Conservation (phyloP, 1,139 yeast genomes). For the Tardiomyces digboiensis region DNA sequence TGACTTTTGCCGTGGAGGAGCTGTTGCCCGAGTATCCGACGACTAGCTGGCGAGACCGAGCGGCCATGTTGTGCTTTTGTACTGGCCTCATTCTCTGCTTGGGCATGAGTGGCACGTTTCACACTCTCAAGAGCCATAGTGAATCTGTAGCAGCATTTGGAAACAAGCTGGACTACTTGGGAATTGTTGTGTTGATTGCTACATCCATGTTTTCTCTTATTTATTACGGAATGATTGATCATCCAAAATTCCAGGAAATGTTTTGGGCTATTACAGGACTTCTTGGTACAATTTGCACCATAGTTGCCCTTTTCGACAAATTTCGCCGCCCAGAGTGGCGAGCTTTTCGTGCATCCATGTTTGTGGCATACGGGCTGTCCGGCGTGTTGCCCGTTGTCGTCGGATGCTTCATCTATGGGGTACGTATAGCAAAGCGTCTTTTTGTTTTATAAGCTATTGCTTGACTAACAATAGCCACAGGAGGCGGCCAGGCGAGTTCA, state of each 20-base stretch:
- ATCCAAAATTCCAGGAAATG: conserved; percentile 29
- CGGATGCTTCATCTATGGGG: conserved; percentile 39
- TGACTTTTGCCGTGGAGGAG: conserved; percentile 11
- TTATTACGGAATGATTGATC: conserved; percentile 56
- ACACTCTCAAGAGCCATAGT: conserved; percentile 71
- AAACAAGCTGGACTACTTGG: conserved; percentile 78
- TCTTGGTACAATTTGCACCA: conserved; percentile 55
- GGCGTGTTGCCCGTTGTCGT: conserved; percentile 61
- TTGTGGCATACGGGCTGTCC: conserved; percentile 71
- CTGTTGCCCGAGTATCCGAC: conserved; percentile 34
- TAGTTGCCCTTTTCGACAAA: conserved; percentile 52
- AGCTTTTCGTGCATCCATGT: conserved; percentile 68
- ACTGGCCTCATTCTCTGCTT: conserved; percentile 50
- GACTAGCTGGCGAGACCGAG: conserved; percentile 35
- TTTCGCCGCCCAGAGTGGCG: conserved; percentile 68
- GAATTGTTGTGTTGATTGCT: conserved; percentile 69
- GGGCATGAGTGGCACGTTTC: conserved; percentile 68
- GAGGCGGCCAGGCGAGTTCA: conserved; percentile 45
- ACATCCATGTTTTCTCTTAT: conserved; percentile 67
- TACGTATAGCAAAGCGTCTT: neutral
- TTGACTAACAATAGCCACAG: conserved; percentile 18
- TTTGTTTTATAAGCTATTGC: neutral
- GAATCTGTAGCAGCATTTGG: conserved; percentile 50
- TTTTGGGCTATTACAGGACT: conserved; percentile 42
- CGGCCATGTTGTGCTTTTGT: conserved; percentile 29